Evolutionary conservation across 2,329 filamentous ascomycete species (phyloP).

Genomic region (Diaporthe citri): DNA sequence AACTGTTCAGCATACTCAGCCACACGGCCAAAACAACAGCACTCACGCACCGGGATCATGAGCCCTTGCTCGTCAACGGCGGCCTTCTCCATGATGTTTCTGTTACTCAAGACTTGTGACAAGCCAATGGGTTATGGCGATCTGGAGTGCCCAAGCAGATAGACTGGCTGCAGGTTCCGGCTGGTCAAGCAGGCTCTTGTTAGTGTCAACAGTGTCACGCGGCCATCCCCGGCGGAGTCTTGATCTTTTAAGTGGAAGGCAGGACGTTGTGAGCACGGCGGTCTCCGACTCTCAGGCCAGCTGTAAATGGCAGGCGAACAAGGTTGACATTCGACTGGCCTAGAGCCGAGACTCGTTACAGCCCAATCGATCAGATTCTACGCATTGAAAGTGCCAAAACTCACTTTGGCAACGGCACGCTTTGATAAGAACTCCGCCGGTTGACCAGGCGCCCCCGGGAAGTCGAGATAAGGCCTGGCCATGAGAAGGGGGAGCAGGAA

Average conservation of each 20-base stretch:
- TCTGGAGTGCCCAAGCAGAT: neutral
- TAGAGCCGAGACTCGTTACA: constrained; percentile 9
- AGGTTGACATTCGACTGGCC: constrained; percentile 8
- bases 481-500: neutral
- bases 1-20: constrained; percentile 3
- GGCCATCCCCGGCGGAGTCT: constrained; percentile 5
- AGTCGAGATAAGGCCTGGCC: constrained; percentile 25
- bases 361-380: constrained; percentile 23
- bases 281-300: constrained; percentile 13
- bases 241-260: constrained; percentile 21
- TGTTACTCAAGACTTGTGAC: constrained; percentile 1
- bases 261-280: neutral
- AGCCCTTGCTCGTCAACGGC: constrained; percentile 48
- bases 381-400: constrained; percentile 20
- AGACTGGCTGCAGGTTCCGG: neutral
- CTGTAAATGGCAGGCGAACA: constrained; percentile 30
- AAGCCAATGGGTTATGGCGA: neutral
- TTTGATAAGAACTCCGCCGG: constrained; percentile 17
- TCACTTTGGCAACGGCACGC: neutral
- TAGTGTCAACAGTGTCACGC: constrained; percentile 1
- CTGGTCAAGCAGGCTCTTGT: neutral
- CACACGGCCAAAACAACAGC: constrained; percentile 28
- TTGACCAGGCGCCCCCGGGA: constrained; percentile 16
- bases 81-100: constrained; percentile 50
- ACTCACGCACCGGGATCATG: constrained; percentile 47